Evolutionary conservation across 2,329 filamentous ascomycete genomes (phyloP), one percentile per base, ranked within the genome.

Genomic region (Chaetomium globosum): DNA sequence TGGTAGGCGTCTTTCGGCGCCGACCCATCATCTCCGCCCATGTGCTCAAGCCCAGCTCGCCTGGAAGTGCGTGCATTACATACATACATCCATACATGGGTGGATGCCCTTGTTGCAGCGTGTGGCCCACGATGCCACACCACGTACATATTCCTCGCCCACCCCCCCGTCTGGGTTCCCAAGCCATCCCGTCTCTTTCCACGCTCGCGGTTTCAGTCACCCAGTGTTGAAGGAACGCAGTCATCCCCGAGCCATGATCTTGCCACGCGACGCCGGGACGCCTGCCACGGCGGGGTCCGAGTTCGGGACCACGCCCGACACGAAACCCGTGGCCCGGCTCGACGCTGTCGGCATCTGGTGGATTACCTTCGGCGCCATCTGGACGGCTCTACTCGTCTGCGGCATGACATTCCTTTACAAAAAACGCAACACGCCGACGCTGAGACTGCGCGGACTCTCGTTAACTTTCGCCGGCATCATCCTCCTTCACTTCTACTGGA

Each of bases 401-500:
- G 79, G 77, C 65, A 80, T 81, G 77, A 43, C 66, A 51, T 82
- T 77, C 67, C 77, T 82, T 59, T 78, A 74, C 71, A 61, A 66
- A 33, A 76, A 76, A 39, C 79, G 79, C 61, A 72, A 79, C 60
- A 78, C 77, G 70, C 77, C 78, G 10, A 75, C 80, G 52, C 72
- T 81, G 1, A 69, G 77, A 31, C 77, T 81, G 57, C 75, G 79
- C 59, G 65, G 68, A n/a, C 67, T 73, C 31, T 64, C 68, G 23
- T 65, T 72, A 30, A 69, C 76, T 59, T 77, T 77, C 68, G 75
- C 76, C 62, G 77, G 77, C 64, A 74, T 80, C 58, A 75, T 77
- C 63, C 66, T 74, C 28, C 74, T 81, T 23, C 80, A 81, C 64
- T 64, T 77, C 4, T 82, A 81, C 73, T 81, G 79, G 79, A 59